A percentile compares a stretch with the other conserved stretches of the same genome.
phyloP scores from a whole-genome alignment of 108 stramenopile species.

The Skeletonema menzelii region DNA sequence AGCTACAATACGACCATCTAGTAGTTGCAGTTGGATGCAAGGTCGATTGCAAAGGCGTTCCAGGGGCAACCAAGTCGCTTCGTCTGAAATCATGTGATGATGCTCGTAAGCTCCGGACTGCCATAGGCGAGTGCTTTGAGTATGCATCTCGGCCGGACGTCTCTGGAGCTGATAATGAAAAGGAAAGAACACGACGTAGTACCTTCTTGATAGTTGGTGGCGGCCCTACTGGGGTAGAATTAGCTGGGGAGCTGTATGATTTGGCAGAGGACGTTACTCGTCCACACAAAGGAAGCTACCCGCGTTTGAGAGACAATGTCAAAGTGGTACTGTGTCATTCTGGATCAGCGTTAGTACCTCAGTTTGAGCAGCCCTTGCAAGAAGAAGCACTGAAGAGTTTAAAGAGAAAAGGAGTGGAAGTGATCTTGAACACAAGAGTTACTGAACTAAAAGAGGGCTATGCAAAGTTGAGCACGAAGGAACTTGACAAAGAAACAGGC shows the following conservation, averaged over 20 bases:
- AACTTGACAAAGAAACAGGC: conserved; percentile 29
- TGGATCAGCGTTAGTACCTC: conserved; percentile 54
- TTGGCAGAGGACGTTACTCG: conserved; percentile 48
- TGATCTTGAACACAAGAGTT: conserved; percentile 12
- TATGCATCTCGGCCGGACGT: conserved; percentile 60
- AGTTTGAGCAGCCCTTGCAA: conserved; percentile 61
- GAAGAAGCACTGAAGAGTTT: conserved; percentile 5
- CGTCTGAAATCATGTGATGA: conserved; percentile 58
- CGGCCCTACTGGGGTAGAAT: conserved; percentile 77
- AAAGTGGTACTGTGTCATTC: conserved; percentile 60
- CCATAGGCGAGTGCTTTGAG: conserved; percentile 58
- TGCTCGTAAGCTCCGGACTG: conserved; percentile 45
- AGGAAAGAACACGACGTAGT: conserved; percentile 44
- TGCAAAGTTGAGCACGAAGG: conserved; percentile 21
- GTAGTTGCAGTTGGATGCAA: conserved; percentile 59
- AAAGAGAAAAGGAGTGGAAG: conserved; percentile 4
- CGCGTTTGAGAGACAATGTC: conserved; percentile 49
- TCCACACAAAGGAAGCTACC: conserved; percentile 48
- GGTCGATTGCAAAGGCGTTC: conserved; percentile 43
- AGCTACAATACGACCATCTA: conserved; percentile 54
- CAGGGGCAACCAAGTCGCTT: conserved; percentile 41
- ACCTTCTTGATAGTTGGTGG: conserved; percentile 69
- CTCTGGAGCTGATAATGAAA: conserved; percentile 12
- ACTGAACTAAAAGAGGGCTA: conserved; percentile 4
- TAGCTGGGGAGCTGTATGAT: conserved; percentile 71